Conservation (phyloP, 2,329 filamentous ascomycete species). For the Penicillium thymicola region DNA sequence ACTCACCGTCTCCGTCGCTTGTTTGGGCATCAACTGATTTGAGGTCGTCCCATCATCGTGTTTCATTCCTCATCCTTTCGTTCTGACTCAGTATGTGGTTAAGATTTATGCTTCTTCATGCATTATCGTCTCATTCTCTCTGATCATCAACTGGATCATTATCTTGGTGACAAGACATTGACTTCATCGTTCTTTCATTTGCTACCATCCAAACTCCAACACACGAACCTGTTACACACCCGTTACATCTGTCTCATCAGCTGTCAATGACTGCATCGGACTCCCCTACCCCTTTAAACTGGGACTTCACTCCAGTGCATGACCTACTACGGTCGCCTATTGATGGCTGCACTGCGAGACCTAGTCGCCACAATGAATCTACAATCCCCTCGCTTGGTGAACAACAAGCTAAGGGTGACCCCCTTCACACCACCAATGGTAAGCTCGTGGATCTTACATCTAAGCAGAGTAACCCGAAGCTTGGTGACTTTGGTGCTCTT, state of each 20-base stretch:
- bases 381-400: constrained; percentile 2
- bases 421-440: background rate
- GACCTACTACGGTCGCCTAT: constrained; percentile 41
- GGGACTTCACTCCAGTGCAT: constrained; percentile 48
- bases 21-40: background rate
- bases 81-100: constrained; percentile 13
- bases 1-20: constrained; percentile 8
- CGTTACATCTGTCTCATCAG: background rate
- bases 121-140: background rate
- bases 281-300: constrained; percentile 32
- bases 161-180: background rate
- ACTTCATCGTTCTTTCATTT: background rate
- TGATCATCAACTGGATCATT: background rate
- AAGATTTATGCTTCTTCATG: background rate
- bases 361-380: constrained; percentile 12
- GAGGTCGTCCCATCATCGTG: background rate
- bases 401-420: constrained; percentile 7
- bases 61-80: background rate
- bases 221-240: background rate
- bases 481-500: constrained; percentile 45
- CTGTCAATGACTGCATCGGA: constrained; percentile 30
- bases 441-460: background rate
- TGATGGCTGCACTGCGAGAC: constrained; percentile 10
- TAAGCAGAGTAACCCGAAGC: constrained; percentile 19
- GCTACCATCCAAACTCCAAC: background rate